Evolutionary conservation across 306 rosid genomes (phyloP).

Genomic region (Crataegus laevigata): DNA sequence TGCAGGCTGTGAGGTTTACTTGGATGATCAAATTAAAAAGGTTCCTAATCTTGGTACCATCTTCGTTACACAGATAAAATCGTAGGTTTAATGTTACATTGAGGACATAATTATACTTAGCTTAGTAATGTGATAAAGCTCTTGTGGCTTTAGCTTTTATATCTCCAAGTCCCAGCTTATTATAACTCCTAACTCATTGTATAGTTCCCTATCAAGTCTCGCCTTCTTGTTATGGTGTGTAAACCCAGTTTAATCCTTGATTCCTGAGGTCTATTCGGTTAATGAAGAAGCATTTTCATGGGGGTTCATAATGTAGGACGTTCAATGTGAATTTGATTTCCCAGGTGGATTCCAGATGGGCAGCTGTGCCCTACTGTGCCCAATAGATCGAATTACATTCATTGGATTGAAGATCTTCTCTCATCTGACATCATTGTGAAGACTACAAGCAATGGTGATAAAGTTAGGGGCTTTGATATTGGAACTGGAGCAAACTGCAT

Average conservation of each 20-base stretch:
- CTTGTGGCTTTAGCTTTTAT: background rate
- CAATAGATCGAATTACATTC: constrained; percentile 85
- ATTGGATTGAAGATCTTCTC: constrained; percentile 80
- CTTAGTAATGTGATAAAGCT: background rate
- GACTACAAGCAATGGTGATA: constrained; percentile 12
- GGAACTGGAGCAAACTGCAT: constrained; percentile 95
- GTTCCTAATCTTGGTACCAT: background rate
- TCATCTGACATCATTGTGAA: constrained; percentile 50
- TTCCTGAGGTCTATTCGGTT: background rate
- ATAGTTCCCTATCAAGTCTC: no score
- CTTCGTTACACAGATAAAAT: background rate
- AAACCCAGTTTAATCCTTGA: background rate
- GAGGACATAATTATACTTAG: background rate
- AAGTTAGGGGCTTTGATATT: constrained; percentile 79
- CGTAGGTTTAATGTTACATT: background rate
- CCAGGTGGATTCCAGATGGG: constrained; percentile 96
- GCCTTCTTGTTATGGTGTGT: no score
- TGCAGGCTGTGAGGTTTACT: background rate
- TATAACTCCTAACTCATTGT: background rate
- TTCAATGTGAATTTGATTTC: constrained; percentile 10
- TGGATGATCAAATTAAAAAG: background rate
- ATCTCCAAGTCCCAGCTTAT: background rate
- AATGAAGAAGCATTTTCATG: background rate
- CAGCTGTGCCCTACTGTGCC: constrained; percentile 93
- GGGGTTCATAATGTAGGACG: background rate